Percentiles rank a stretch among this genome's conserved stretches.
Conservation (phyloP, 371 early-diverging fungal genomes). For the Circinella minor region DNA sequence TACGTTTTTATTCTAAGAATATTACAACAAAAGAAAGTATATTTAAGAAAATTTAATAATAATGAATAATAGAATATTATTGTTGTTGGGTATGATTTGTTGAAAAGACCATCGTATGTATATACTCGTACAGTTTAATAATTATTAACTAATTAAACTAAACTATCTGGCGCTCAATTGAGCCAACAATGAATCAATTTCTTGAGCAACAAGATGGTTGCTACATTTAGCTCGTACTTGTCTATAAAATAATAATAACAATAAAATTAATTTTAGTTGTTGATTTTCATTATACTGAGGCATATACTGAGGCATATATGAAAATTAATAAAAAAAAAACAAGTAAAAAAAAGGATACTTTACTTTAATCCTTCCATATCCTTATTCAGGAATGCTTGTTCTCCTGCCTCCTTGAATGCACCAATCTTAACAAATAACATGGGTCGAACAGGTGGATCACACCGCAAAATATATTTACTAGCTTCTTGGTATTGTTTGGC, state of each 20-base stretch:
- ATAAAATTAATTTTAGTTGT: background rate
- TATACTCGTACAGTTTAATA: background rate
- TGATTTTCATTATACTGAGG: too few relatives aligned
- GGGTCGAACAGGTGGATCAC: slow-evolving; percentile 72
- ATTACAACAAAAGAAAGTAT: too few relatives aligned
- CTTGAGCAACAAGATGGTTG: slow-evolving; percentile 57
- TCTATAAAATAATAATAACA: slow-evolving; percentile 25
- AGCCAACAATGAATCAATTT: slow-evolving; percentile 56
- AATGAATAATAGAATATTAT: too few relatives aligned
- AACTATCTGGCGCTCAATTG: slow-evolving; percentile 47
- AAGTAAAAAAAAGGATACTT: too few relatives aligned
- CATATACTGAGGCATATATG: too few relatives aligned
- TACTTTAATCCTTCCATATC: slow-evolving; percentile 72
- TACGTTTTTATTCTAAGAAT: too few relatives aligned
- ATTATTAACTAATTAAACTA: background rate
- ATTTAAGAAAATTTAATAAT: too few relatives aligned
- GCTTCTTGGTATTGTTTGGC: slow-evolving; percentile 82
- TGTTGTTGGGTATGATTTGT: too few relatives aligned
- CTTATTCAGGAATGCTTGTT: slow-evolving; percentile 71
- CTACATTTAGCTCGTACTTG: slow-evolving; percentile 57
- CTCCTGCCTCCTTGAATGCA: slow-evolving; percentile 78
- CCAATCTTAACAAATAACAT: slow-evolving; percentile 77
- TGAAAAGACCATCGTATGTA: too few relatives aligned
- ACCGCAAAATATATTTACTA: slow-evolving; percentile 76
- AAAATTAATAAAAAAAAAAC: too few relatives aligned